Evolutionary conservation across 1,284 basidiomycete species (phyloP).

Genomic region (Cryptococcus deneoformans): DNA sequence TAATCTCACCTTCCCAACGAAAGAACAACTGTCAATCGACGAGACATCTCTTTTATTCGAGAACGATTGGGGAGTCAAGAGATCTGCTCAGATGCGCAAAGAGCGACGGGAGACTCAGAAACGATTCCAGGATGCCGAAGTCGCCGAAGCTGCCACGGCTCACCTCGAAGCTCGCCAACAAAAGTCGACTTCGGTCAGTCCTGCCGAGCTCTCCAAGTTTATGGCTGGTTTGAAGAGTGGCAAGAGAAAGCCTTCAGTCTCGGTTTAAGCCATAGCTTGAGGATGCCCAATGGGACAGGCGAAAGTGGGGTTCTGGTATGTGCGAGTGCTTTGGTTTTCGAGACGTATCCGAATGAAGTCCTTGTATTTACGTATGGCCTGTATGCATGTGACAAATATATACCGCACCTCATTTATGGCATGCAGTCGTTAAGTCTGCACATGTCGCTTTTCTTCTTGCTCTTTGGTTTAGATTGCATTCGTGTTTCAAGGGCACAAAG

Average conservation of each 20-base stretch:
- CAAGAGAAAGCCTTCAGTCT: neutral
- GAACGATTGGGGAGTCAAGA: slow-evolving; percentile 22
- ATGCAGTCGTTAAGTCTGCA: too few species aligned
- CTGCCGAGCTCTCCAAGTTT: neutral
- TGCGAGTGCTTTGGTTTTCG: too few species aligned
- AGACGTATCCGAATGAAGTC: too few species aligned
- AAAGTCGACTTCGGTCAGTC: neutral
- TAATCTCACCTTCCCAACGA: slow-evolving; percentile 5
- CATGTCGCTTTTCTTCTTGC: too few species aligned
- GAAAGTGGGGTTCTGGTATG: too few species aligned
- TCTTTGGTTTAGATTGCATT: too few species aligned
- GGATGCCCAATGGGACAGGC: too few species aligned
- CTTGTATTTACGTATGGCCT: too few species aligned
- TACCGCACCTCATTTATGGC: too few species aligned
- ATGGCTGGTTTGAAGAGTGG: neutral
- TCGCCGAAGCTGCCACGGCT: neutral
- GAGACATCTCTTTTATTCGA: slow-evolving; percentile 7
- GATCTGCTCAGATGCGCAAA: slow-evolving; percentile 2
- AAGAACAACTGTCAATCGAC: neutral
- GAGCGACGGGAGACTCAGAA: neutral
- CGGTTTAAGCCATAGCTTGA: too few species aligned
- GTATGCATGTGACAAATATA: too few species aligned
- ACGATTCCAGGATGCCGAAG: neutral
- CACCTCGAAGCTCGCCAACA: neutral
- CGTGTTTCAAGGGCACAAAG: too few species aligned